Evolutionary conservation across 106 monocot genomes (phyloP), one percentile per base, ranked within the genome.

Genomic region (Dactylorhiza incarnata): DNA sequence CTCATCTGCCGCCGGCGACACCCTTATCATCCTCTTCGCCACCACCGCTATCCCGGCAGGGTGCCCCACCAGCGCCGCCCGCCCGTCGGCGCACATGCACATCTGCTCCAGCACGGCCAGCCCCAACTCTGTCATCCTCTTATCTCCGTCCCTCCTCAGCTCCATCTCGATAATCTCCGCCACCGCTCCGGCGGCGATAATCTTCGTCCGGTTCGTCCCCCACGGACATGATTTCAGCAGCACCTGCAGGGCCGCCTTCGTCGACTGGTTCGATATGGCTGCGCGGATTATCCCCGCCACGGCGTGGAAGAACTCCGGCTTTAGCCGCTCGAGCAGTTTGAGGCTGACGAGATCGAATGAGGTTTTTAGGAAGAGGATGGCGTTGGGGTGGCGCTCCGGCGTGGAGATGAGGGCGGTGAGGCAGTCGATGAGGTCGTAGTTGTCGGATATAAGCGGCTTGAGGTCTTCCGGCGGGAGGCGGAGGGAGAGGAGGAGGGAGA

Each of bases 11-110:
- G 26, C 76, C n/a, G 67, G 23, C n/a, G 90, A 90, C 14, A 90
- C 90, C 74, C 85, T 82, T 7, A 87, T 75, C 10, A 90, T 82
- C 74, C 78, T 85, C 83, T 85, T 87, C 16, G 87, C 45, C 23
- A 90, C 85, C 46, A 79, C 49, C 10, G 90, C 88, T 25, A 88
- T 80, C 74, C 84, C 84, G 15, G 88, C 88, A n/a, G 75, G 75
- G 50, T 90, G 84, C 14, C 73, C 82, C 56, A 84, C 74, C 20
- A 90, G 59, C 80, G 69, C 73, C 11, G 86, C 90, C 17, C 90
- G 45, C 14, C 90, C 90, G 23, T 86, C 86, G 3, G 90, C 90
- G 49, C 84, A 84, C 19, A 45, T 72, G 76, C 86, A 82, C 16
- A 90, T 69, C 2, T 82, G 58, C 7, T 83, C 80, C 37, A 90